Percentiles rank a stretch among this genome's conserved stretches.
phyloP scores from a whole-genome alignment of 805 yeast species.

The Yarrowia alimentaria region DNA sequence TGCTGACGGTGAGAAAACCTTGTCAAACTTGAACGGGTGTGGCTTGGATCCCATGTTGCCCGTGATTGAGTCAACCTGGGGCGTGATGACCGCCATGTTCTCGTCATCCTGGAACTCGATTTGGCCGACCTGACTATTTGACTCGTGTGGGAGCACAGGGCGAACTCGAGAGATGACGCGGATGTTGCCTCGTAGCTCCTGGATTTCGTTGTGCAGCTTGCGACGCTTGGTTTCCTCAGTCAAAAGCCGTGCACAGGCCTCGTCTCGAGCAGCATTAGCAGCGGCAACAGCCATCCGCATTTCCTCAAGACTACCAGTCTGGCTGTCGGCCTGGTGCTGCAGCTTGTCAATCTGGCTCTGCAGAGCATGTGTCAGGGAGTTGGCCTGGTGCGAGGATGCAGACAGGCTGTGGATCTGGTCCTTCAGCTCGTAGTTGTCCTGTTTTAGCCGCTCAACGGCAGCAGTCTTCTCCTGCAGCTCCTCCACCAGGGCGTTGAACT shows the following conservation, averaged over 20 bases:
- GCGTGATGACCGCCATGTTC: slow-evolving; percentile 34
- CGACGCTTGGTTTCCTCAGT: slow-evolving; percentile 60
- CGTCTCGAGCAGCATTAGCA: slow-evolving; percentile 39
- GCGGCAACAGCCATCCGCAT: slow-evolving; percentile 32
- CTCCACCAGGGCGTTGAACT: background rate
- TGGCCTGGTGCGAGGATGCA: slow-evolving; percentile 32
- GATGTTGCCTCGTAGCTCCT: slow-evolving; percentile 87
- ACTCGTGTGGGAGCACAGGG: slow-evolving; percentile 46
- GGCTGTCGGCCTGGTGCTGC: slow-evolving; percentile 30
- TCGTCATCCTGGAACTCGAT: slow-evolving; percentile 37
- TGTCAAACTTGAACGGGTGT: slow-evolving; percentile 67
- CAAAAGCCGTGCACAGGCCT: slow-evolving; percentile 43
- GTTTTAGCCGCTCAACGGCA: background rate
- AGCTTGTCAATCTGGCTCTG: slow-evolving; percentile 32
- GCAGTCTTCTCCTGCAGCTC: background rate
- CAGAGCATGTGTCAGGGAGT: slow-evolving; percentile 31
- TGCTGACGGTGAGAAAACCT: slow-evolving; percentile 58
- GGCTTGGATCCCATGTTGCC: slow-evolving; percentile 34
- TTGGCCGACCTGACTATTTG: slow-evolving; percentile 1
- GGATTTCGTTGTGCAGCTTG: slow-evolving; percentile 66
- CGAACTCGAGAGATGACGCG: slow-evolving; percentile 85
- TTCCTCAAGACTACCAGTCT: slow-evolving; percentile 31
- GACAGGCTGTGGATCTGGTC: slow-evolving; percentile 38
- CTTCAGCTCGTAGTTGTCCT: slow-evolving; percentile 36
- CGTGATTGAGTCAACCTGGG: slow-evolving; percentile 33